These are phyloP conservation scores for Brassica incana DNA, from an alignment of 345 rosid genomes.

Conservation along the genomic window DNA sequence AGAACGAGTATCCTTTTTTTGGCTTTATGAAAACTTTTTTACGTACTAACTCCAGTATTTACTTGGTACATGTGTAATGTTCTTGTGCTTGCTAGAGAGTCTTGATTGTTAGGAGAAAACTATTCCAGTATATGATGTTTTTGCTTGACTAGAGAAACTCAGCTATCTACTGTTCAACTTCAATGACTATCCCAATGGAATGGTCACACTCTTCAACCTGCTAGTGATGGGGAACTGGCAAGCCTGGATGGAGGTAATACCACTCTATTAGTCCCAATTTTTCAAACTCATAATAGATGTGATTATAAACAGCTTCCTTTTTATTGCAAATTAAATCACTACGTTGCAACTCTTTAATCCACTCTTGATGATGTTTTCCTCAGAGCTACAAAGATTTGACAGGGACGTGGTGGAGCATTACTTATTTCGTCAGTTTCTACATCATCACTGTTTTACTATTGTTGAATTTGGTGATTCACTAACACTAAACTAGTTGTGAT, in stretches of 20 bases:
- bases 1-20: slow-evolving; percentile 77
- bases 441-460: slow-evolving; percentile 75
- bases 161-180: slow-evolving; percentile 88
- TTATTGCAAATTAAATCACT: background rate
- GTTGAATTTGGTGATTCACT: slow-evolving; percentile 71
- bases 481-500: background rate
- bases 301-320: slow-evolving; percentile 11
- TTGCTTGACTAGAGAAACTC: slow-evolving; percentile 48
- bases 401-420: slow-evolving; percentile 72
- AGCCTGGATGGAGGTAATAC: slow-evolving; percentile 83
- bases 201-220: slow-evolving; percentile 94
- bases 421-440: slow-evolving; percentile 91
- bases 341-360: background rate
- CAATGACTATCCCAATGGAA: slow-evolving; percentile 97
- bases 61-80: background rate
- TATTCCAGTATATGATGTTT: background rate
- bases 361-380: slow-evolving; percentile 29
- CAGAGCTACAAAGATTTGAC: slow-evolving; percentile 90
- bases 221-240: slow-evolving; percentile 95
- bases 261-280: background rate
- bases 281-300: slow-evolving; percentile 8
- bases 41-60: slow-evolving; percentile 1
- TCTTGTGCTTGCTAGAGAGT: background rate
- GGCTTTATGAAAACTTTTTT: background rate
- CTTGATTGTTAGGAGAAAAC: background rate